Conservation (phyloP, 306 rosid species). For the Sindora glabra region DNA sequence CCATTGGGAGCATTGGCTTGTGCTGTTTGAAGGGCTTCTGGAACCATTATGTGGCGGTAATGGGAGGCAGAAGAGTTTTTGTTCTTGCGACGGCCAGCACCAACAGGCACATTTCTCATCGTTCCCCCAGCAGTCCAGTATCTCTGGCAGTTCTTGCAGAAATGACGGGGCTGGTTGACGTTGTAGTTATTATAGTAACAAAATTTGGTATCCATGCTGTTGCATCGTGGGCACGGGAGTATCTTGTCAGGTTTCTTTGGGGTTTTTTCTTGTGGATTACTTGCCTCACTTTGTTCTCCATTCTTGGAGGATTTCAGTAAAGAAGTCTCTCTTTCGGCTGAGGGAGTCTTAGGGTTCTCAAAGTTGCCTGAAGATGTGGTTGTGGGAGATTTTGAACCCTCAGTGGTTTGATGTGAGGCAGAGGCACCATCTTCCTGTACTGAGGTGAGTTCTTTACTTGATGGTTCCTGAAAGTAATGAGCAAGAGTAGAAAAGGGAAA, state of each 20-base stretch:
- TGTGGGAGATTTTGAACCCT: constrained; percentile 30
- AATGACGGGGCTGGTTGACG: constrained; percentile 82
- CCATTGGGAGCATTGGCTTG: constrained; percentile 30
- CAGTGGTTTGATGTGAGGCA: constrained; percentile 27
- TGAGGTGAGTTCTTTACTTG: constrained; percentile 34
- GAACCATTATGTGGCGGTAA: constrained; percentile 35
- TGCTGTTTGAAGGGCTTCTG: constrained; percentile 38
- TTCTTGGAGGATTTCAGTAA: constrained; percentile 33
- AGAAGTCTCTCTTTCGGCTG: constrained; percentile 38
- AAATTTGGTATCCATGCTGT: constrained; percentile 84
- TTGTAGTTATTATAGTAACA: constrained; percentile 87
- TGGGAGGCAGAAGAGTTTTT: constrained; percentile 40
- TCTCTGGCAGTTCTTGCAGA: constrained; percentile 88
- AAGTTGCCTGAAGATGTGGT: constrained; percentile 33
- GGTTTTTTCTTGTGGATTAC: constrained; percentile 42
- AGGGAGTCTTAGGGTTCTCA: constrained; percentile 45
- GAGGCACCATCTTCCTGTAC: constrained; percentile 26
- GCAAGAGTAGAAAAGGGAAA: constrained; percentile 2
- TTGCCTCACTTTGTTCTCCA: constrained; percentile 45
- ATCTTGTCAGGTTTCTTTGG: constrained; percentile 70
- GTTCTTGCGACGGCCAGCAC: constrained; percentile 90
- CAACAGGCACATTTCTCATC: constrained; percentile 74
- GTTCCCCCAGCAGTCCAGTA: constrained; percentile 95
- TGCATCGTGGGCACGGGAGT: constrained; percentile 78
- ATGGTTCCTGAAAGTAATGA: constrained; percentile 35